These are phyloP conservation scores for Trichoderma polysporum DNA, from an alignment of 2,329 filamentous ascomycete genomes.

Conservation along the genomic window DNA sequence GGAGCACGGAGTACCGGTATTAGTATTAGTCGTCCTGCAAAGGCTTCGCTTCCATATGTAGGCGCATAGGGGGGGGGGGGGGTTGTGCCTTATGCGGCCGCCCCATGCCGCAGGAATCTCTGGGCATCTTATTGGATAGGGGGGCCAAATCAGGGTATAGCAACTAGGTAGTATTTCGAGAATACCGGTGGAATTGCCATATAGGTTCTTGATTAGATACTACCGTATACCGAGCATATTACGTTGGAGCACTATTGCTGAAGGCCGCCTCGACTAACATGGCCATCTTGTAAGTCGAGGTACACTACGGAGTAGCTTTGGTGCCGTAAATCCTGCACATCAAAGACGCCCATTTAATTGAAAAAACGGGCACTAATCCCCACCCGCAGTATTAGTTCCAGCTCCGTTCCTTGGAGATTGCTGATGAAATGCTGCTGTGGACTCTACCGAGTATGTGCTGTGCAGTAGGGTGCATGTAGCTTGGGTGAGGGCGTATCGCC, in stretches of 20 bases:
- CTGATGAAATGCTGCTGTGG: not conserved
- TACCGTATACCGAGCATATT: too few relatives aligned
- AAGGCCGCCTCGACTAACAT: not conserved
- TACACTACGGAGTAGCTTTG: not conserved
- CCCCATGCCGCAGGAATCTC: not conserved
- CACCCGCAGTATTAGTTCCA: not conserved
- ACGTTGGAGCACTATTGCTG: not conserved
- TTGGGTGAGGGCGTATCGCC: slow-evolving; percentile 7
- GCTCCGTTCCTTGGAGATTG: not conserved
- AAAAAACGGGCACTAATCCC: not conserved
- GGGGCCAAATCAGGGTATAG: not conserved
- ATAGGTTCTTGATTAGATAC: too few relatives aligned
- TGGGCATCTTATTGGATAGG: not conserved
- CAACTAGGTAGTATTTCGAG: not conserved
- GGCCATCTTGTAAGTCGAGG: not conserved
- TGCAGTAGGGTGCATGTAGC: slow-evolving; percentile 1
- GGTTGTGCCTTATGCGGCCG: slow-evolving; percentile 8
- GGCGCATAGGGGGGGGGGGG: not conserved
- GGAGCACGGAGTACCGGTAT: too few relatives aligned
- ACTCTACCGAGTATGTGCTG: not conserved
- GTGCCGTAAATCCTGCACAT: not conserved
- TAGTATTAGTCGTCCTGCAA: slow-evolving; percentile 4
- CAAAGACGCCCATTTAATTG: not conserved
- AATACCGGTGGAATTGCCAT: not conserved
- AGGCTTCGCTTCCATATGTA: slow-evolving; percentile 9